Evolutionary conservation across 345 rosid species (phyloP), one percentile per base, ranked within the genome.

Genomic region (Lepidium aucheri): DNA sequence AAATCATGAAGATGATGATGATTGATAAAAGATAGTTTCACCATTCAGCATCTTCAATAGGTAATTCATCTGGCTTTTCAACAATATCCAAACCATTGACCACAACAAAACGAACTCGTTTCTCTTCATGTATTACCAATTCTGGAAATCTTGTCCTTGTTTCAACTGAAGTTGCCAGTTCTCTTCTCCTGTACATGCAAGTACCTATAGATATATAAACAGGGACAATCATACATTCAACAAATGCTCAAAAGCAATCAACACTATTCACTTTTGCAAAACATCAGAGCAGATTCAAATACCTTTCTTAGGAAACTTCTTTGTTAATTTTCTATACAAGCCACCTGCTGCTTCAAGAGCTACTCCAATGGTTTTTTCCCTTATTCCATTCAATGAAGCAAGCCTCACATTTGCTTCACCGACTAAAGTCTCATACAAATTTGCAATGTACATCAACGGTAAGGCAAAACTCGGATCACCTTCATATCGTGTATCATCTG

Each of bases 331-430:
- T 73, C 97, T 76, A 63, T 93, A 93, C 81, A 93, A 85, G 36
- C 97, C 98, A 73, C 98, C 97, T 8, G 97, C 86, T 14, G 97
- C 96, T 86, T 93, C 97, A 68, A 93, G 96, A 50, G 97, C 90
- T 36, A 90, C 86, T 12, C 97, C 96, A 50, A 90, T 82, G 7
- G 85, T 85, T 80, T 90, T 93, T 54, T 86, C 97, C 9, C 90
- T 91, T 70, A 84, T 70, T 17, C 86, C 94, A 83, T 53, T 86
- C 81, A 90, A 72, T 20, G 90, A 84, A 84, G 82, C 82, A 68
- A 90, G 74, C 68, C 97, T 83, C 71, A 73, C 62, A 78, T 90
- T 90, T 46, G 83, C 98, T 71, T 88, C 94, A 67, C 70, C 72
- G 32, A 82, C 96, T 60, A 93, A 81, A 44, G 86, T 84, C 72